phyloP scores from a whole-genome alignment of 345 rosid species.

The Citrus cavaleriei region DNA sequence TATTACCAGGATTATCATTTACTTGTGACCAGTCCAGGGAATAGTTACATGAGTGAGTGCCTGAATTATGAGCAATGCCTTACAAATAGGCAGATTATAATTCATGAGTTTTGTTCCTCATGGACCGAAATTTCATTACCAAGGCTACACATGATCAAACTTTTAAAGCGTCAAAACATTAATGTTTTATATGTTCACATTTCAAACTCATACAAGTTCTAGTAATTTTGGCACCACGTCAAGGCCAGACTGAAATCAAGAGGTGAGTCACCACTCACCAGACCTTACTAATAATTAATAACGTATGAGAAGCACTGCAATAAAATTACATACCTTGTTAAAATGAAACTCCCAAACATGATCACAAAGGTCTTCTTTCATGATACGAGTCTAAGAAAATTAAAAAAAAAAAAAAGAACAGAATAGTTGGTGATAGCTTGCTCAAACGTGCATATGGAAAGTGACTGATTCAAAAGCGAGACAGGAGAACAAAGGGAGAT shows the following conservation, averaged over 20 bases:
- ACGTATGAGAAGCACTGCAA: neutral
- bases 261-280: neutral
- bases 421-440: neutral
- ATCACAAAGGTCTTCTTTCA: constrained; percentile 54
- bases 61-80: neutral
- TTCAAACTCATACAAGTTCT: neutral
- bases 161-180: neutral
- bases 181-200: neutral
- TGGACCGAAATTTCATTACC: too few relatives aligned
- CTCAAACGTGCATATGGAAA: neutral
- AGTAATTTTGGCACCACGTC: neutral
- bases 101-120: neutral
- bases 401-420: neutral
- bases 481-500: neutral
- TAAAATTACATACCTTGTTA: constrained; percentile 29
- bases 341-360: constrained; percentile 65
- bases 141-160: neutral
- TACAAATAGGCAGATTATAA: neutral
- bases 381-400: constrained; percentile 44
- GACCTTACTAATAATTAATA: neutral
- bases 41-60: neutral
- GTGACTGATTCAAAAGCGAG: neutral
- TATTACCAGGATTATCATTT: too few relatives aligned
- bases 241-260: neutral
- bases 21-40: neutral